phyloP scores from a whole-genome alignment of 139 green algal species.

The Mesotaenium endlicherianum region DNA sequence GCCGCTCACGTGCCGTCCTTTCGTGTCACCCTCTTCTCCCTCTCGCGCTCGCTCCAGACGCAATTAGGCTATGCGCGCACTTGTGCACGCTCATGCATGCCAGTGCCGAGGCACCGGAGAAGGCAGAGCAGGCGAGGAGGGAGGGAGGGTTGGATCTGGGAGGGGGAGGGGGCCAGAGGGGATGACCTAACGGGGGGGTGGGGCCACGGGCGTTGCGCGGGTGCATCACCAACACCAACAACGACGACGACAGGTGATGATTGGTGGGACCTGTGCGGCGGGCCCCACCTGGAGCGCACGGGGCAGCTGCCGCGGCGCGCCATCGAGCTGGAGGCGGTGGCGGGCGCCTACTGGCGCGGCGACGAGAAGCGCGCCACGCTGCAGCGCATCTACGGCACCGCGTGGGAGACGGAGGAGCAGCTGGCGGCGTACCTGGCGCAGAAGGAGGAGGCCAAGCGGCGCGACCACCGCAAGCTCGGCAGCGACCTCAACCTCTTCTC shows the following conservation, averaged over 20 bases:
- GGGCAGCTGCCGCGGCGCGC: slow-evolving; percentile 75
- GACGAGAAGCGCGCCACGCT: slow-evolving; percentile 85
- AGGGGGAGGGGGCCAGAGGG: too few relatives aligned
- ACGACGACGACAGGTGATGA: slow-evolving; percentile 48
- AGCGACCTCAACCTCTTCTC: slow-evolving; percentile 90
- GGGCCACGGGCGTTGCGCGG: too few relatives aligned
- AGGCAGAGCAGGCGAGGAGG: too few relatives aligned
- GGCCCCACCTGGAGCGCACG: slow-evolving; percentile 86
- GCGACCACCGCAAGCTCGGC: slow-evolving; percentile 93
- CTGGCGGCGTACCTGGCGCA: slow-evolving; percentile 66
- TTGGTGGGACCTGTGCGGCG: slow-evolving; percentile 93
- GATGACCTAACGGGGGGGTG: too few relatives aligned
- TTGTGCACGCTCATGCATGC: too few relatives aligned
- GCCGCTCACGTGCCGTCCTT: too few relatives aligned
- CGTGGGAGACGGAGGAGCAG: slow-evolving; percentile 55
- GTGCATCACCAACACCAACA: too few relatives aligned
- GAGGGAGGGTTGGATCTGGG: too few relatives aligned
- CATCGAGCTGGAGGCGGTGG: slow-evolving; percentile 87
- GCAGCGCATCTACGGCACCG: slow-evolving; percentile 93
- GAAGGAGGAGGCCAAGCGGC: slow-evolving; percentile 66
- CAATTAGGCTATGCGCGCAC: too few relatives aligned
- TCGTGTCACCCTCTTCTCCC: too few relatives aligned
- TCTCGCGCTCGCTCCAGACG: too few relatives aligned
- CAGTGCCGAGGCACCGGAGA: too few relatives aligned
- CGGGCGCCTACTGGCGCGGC: slow-evolving; percentile 79